Evolutionary conservation across 2,329 filamentous ascomycete genomes (phyloP), one percentile per base, ranked within the genome.

Genomic region (Chaetomiaceae sp.): DNA sequence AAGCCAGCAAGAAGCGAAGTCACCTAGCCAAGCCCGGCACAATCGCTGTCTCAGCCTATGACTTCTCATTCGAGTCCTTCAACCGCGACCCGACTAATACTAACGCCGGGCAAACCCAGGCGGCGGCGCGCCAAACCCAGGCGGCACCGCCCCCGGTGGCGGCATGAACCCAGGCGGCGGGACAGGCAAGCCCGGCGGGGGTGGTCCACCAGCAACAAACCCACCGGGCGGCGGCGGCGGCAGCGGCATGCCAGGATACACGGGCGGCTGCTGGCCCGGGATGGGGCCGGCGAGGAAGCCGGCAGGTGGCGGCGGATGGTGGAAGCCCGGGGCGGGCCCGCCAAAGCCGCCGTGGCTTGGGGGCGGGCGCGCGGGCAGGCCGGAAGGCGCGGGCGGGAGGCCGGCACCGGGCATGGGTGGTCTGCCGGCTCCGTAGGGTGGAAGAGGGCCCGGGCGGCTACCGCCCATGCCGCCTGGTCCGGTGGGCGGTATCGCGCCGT

Each of bases 361-460:
- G 0, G 73, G 73, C 3, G 73, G 74, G 14, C 74, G 65, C 0
- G 73, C 71, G 0, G 74, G 74, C 3, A 78, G 62, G 1, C 74
- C 74, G 1, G 72, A 68, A 0, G 74, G 73, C 0, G 73, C 68
- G 8, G 73, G 69, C 0, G 73, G 73, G 2, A 76, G 67, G 27
- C 43, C 39, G 12, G 42, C 45, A 17, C 37, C 36, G 40, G 12
- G 19, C 17, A 24, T 8, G 20, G 39, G 11, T 60, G 52, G 20
- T 11, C 50, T 50, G 17, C 29, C 42, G 27, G n/a, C n/a, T n/a
- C n/a, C n/a, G n/a, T 35, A 47, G 17, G 47, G 45, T 7, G 51
- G 47, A 2, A 47, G 49, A 17, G 50, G 55, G n/a, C n/a, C 0
- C 48, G 46, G 7, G 30, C 49, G 8, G 29, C 30, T n/a, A 38